Evolutionary conservation across 441 rosid genomes (phyloP), one percentile per base, ranked within the genome.

Genomic region (Adansonia rubrostipa): DNA sequence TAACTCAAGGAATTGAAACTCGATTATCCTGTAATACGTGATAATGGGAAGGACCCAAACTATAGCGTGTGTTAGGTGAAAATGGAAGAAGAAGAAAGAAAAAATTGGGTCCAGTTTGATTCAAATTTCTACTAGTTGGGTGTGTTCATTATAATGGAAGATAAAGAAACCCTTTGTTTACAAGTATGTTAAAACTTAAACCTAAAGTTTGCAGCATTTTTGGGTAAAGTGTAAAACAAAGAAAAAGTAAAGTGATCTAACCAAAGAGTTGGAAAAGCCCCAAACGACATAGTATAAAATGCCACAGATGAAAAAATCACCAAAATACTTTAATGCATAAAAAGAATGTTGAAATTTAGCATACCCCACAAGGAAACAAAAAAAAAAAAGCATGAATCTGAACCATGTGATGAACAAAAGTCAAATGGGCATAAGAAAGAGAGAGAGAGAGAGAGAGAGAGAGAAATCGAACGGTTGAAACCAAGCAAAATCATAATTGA

Each of bases 381-480:
- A 3, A 6, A 19, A 50, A 51, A 14, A 28, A 51, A 51, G 44
- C 22, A 72, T 19, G 50, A 73, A 73, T 48, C 14, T 14, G 66
- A 50, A 9, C 78, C 76, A 51, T 56, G 51, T 14, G 63, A 76
- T 71, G 56, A 48, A 36, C 48, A 66, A 20, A 19, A 47, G 73
- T 74, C 69, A 74, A 66, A 14, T 15, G 40, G 42, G 56, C 24
- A 70, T 14, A 22, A 70, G 24, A 50, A 9, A n/a, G 6, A 53
- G 58, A 13, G 14, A 11, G 53, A 11, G 17, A 1, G 40, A 33
- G 40, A 33, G 40, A 22, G 40, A 22, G 40, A 13, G 9, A 17
- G 48, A n/a, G 19, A 56, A 36, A 61, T 69, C 64, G 8, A 3
- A 70, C 66, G 76, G 79, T 70, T 42, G 82, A 75, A n/a, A 51